These are phyloP conservation scores for Yamadazyma tumulicola DNA, from an alignment of 805 yeast genomes.

Conservation along the genomic window DNA sequence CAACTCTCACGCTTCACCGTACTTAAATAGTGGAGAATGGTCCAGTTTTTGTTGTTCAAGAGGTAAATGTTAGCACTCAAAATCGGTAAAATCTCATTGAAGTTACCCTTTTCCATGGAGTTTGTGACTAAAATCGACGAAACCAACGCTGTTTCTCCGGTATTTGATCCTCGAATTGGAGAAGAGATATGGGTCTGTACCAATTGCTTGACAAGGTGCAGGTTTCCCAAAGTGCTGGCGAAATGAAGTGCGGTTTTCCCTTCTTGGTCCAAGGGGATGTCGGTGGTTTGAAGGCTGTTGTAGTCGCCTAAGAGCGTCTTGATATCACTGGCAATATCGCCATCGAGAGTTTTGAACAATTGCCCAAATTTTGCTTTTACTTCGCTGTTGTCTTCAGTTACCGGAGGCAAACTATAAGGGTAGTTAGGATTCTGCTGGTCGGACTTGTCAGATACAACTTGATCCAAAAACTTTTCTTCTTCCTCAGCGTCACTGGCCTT, in stretches of 20 bases:
- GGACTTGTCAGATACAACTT: constrained; percentile 4
- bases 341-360: constrained; percentile 31
- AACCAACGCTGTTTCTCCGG: constrained; percentile 44
- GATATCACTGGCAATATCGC: constrained; percentile 9
- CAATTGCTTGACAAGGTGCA: constrained; percentile 30
- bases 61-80: constrained; percentile 59
- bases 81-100: constrained; percentile 60
- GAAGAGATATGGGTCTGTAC: constrained; percentile 32
- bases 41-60: constrained; percentile 61
- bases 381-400: constrained; percentile 25
- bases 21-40: constrained; percentile 85
- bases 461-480: constrained; percentile 7
- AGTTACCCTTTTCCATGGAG: constrained; percentile 74
- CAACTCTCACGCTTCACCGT: constrained; percentile 34
- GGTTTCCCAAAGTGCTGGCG: constrained; percentile 39
- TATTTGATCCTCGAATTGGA: constrained; percentile 36
- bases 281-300: constrained; percentile 14
- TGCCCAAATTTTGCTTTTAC: constrained; percentile 31
- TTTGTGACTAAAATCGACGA: constrained; percentile 83
- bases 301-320: not conserved
- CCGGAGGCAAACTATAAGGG: constrained; percentile 36
- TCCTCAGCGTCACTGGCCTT: constrained; percentile 5
- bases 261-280: constrained; percentile 35
- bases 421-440: constrained; percentile 23
- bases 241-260: constrained; percentile 44